phyloP scores from a whole-genome alignment of 192 early-diverging fungal genomes.

The Umbelopsis sp. region DNA sequence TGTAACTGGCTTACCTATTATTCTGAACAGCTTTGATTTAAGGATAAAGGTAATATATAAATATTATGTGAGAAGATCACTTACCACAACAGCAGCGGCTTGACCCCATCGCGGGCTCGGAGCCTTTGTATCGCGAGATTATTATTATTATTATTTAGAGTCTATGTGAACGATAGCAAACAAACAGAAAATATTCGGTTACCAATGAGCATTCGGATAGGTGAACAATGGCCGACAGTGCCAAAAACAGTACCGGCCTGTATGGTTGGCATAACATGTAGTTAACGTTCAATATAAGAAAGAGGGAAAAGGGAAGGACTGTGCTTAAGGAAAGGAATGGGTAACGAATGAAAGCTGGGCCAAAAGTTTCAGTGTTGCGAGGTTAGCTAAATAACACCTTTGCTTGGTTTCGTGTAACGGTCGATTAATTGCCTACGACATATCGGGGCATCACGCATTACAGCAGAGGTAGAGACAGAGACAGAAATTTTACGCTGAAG shows the following conservation, averaged over 20 bases:
- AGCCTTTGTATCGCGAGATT: not conserved
- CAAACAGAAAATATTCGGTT: not conserved
- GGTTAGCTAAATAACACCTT: not conserved
- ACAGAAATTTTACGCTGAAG: too few species aligned
- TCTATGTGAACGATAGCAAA: too few species aligned
- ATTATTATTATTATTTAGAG: not conserved
- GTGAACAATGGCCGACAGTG: not conserved
- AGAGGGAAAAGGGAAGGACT: not conserved
- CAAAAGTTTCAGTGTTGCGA: not conserved
- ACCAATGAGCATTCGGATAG: not conserved
- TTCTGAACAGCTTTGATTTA: not conserved
- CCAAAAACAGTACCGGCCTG: conserved; percentile 11
- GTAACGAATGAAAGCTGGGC: not conserved
- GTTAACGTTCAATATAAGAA: not conserved
- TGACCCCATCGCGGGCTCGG: conserved; percentile 24
- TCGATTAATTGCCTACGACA: too few species aligned
- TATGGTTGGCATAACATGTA: not conserved
- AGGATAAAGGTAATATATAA: not conserved
- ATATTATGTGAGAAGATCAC: not conserved
- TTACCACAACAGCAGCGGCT: conserved; percentile 12
- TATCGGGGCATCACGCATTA: too few species aligned
- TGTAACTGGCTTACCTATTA: not conserved
- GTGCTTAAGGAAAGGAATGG: not conserved
- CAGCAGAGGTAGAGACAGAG: too few species aligned
- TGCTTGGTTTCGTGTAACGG: too few species aligned